Conservation (phyloP, 108 stramenopile genomes). For the Pseudonitzschia multistriata region DNA sequence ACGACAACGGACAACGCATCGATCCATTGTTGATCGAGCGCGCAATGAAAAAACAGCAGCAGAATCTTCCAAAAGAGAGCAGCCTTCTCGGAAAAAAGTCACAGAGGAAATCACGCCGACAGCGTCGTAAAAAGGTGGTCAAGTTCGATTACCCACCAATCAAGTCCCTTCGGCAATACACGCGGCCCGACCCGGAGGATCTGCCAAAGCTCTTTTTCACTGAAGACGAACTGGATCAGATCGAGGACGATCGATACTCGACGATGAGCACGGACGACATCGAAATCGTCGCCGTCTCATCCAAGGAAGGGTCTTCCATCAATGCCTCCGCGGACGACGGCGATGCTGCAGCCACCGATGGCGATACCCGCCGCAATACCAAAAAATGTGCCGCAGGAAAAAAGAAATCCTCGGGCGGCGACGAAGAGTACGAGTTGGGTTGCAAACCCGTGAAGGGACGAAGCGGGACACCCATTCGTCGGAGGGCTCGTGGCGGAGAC, state of each 20-base stretch:
- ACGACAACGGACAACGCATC: slow-evolving; percentile 40
- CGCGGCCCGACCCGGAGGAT: slow-evolving; percentile 57
- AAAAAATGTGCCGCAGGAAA: not conserved
- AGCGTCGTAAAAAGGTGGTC: slow-evolving; percentile 40
- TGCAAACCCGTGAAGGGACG: slow-evolving; percentile 24
- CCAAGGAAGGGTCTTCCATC: slow-evolving; percentile 13
- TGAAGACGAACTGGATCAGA: slow-evolving; percentile 74
- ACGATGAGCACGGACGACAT: slow-evolving; percentile 72
- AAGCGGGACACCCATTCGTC: slow-evolving; percentile 24
- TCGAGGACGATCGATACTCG: slow-evolving; percentile 74
- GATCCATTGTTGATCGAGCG: slow-evolving; percentile 25
- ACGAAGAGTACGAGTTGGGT: slow-evolving; percentile 11
- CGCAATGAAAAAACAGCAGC: slow-evolving; percentile 20
- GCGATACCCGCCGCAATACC: too few species aligned
- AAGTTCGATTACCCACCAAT: slow-evolving; percentile 81
- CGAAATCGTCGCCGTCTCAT: slow-evolving; percentile 69
- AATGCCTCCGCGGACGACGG: not conserved
- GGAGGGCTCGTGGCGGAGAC: slow-evolving; percentile 6
- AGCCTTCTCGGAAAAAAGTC: not conserved
- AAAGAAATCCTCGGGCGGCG: not conserved
- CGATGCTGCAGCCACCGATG: not conserved
- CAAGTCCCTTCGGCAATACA: slow-evolving; percentile 63
- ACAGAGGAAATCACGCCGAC: too few species aligned
- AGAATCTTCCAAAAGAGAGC: not conserved
- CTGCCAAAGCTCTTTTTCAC: slow-evolving; percentile 69